Base-by-base conservation (phyloP, 139 green algal species). In the Deuterostichococcus epilithicus region DNA sequence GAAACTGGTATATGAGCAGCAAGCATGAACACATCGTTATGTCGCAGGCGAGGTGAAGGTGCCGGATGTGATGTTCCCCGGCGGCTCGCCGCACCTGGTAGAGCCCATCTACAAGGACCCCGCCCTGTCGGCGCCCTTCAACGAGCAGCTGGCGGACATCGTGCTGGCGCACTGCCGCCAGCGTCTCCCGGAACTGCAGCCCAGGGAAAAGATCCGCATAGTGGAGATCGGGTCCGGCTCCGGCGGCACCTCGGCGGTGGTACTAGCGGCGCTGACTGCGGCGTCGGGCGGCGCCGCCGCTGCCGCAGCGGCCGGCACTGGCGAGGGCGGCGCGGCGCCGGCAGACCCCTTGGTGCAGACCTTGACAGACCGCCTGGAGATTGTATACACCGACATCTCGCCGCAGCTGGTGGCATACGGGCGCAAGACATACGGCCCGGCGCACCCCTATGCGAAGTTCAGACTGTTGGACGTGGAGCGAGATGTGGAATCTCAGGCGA, bases 81-180 rank as follows among this genome's bases (percentile, higher is more conserved):
- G 32, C 44, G 72, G 72, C 72, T 76, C 45, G 30, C 72, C 72
- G 0, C 28, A 68, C n/a, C 45, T 76, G 45, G 72, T 76, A 34
- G 72, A 76, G 72, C 72, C 72, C 45, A 76, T 76, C 72, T 76
- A 76, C 72, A 76, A 68, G 45, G 65, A 68, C 32, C 45, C 72
- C 23, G 30, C 22, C 28, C 72, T 76, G 32, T 76, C 72, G 18
- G 72, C 45, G 45, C 72, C 72, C 8, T 76, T 76, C 45, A 76
- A 76, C 44, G 72, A 68, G 33, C 72, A 76, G 72, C 72, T 76
- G 8, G 72, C 72, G 1, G 70, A 39, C 66, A 20, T 34, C 1
- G 33, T 39, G 20, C 66, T 44, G 25, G 66, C 28, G 1, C n/a
- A 39, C 32, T 70, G 65, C 65, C 30, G 32, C 5, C 32, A 38